Percentiles rank a stretch among this genome's conserved stretches.
These are phyloP conservation scores for Wickerhamiella hasegawae DNA, from an alignment of 805 yeast genomes.

Conservation along the genomic window DNA sequence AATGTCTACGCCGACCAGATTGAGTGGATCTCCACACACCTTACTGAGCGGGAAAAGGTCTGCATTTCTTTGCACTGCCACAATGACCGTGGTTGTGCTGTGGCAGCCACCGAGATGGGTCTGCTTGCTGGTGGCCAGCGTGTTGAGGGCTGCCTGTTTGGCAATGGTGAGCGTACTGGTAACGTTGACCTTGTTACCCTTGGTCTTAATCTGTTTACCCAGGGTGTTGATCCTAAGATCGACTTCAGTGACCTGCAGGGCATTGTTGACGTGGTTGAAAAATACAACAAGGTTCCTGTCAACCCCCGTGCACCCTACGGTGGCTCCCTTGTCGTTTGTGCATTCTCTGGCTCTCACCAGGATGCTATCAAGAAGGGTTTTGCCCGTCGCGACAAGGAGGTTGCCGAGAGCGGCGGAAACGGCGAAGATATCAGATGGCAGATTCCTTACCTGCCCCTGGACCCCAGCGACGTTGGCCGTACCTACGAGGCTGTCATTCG, in stretches of 20 bases:
- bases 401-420: constrained; percentile 18
- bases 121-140: constrained; percentile 78
- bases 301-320: constrained; percentile 72
- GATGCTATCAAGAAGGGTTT: constrained; percentile 82
- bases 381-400: constrained; percentile 28
- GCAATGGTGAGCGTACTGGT: constrained; percentile 81
- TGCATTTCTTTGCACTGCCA: constrained; percentile 70
- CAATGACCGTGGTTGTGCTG: constrained; percentile 77
- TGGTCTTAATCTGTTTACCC: constrained; percentile 63
- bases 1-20: constrained; percentile 75
- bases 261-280: constrained; percentile 57
- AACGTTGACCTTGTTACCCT: constrained; percentile 69
- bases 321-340: constrained; percentile 69
- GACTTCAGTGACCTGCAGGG: constrained; percentile 55
- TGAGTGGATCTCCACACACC: constrained; percentile 49
- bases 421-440: constrained; percentile 37
- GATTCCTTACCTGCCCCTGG: constrained; percentile 70
- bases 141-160: constrained; percentile 73
- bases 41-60: constrained; percentile 50
- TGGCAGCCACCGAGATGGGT: constrained; percentile 77
- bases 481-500: constrained; percentile 86
- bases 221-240: constrained; percentile 54
- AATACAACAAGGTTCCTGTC: constrained; percentile 67
- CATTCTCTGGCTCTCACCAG: constrained; percentile 76
- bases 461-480: constrained; percentile 73